Percentiles rank a stretch among this genome's conserved stretches.
Conservation (phyloP, 139 green algal species). For the Picochlorum sp. region DNA sequence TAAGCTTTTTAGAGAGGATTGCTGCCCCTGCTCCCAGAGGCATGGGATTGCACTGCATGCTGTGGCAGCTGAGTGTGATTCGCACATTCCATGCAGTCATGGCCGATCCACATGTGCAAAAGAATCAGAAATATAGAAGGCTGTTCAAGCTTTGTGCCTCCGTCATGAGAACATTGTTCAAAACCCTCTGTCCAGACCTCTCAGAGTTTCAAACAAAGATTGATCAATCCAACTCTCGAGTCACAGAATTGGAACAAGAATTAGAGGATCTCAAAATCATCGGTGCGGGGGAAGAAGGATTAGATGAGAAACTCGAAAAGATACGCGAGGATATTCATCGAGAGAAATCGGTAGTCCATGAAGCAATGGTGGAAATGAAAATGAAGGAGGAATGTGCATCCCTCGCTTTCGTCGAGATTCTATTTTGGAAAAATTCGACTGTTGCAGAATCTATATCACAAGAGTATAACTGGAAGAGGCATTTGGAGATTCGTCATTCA, state of each 20-base stretch:
- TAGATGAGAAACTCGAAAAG: slow-evolving; percentile 6
- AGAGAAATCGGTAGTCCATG: not conserved
- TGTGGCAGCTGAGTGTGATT: slow-evolving; percentile 72
- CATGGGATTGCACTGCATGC: slow-evolving; percentile 68
- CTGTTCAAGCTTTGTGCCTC: slow-evolving; percentile 22
- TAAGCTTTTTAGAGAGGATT: slow-evolving; percentile 52
- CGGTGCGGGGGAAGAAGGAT: slow-evolving; percentile 8
- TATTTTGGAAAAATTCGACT: slow-evolving; percentile 69
- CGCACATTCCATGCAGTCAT: slow-evolving; percentile 62
- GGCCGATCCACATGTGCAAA: slow-evolving; percentile 37
- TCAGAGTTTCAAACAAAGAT: not conserved
- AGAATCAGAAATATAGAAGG: not conserved
- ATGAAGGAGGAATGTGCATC: slow-evolving; percentile 27
- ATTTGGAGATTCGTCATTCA: not conserved
- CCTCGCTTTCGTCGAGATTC: slow-evolving; percentile 62
- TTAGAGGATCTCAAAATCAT: slow-evolving; percentile 15
- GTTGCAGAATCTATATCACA: slow-evolving; percentile 41
- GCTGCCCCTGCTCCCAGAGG: slow-evolving; percentile 19
- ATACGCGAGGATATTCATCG: slow-evolving; percentile 7
- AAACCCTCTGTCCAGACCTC: slow-evolving; percentile 28
- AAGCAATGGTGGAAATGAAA: not conserved
- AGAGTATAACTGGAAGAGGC: slow-evolving; percentile 51
- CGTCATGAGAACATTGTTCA: slow-evolving; percentile 46
- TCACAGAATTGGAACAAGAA: not conserved
- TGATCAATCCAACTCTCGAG: not conserved